Base-by-base conservation (phyloP, 768 basidiomycete species). In the Podaxis sp. region DNA sequence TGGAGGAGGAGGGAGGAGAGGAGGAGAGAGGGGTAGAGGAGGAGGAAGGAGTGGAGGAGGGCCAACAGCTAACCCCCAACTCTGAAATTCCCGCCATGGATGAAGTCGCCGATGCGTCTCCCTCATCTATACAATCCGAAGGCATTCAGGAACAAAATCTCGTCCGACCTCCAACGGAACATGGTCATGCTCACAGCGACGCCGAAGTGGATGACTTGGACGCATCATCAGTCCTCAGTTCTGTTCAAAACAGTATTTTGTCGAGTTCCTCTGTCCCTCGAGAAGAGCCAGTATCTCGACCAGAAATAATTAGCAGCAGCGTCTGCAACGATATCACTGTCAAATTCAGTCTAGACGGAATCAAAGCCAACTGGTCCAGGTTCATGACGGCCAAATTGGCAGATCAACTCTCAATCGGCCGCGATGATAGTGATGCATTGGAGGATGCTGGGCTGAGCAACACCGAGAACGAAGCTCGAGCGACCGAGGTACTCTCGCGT, bases 401-500 rank as follows among this genome's bases (percentile, higher is more conserved):
- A 28, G 48, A 23, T n/a, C 58, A n/a, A 23, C 47, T 36, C 18
- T 38, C 50, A 44, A 50, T 32, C 54, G 63, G 18, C 57, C 32
- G n/a, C 51, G 16, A 21, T 40, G 21, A 50, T 50, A 32, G 10
- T 60, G 23, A n/a, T 52, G n/a, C 40, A 7, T 60, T n/a, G 46
- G 46, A 35, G 9, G 80, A 77, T 50, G 80, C 79, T 21, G 71
- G 79, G 1, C 65, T 82, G 1, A 65, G 70, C 3, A 77, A 80
- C 55, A 72, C 70, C 9, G 77, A 78, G 7, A 77, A 83, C 35
- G 82, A 88, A 53, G 76, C 81, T 13, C 78, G 74, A 13, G 81
- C 77, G 11, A 90, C 84, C 0, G 83, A 82, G 52, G 87, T 87
- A 0, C 83, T 99, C 1, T 82, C 91, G 10, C 84, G 95, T 14